Evolutionary conservation across 225 moss, liverwort and hornwort genomes (phyloP).

Genomic region (Pleurozium schreberi): DNA sequence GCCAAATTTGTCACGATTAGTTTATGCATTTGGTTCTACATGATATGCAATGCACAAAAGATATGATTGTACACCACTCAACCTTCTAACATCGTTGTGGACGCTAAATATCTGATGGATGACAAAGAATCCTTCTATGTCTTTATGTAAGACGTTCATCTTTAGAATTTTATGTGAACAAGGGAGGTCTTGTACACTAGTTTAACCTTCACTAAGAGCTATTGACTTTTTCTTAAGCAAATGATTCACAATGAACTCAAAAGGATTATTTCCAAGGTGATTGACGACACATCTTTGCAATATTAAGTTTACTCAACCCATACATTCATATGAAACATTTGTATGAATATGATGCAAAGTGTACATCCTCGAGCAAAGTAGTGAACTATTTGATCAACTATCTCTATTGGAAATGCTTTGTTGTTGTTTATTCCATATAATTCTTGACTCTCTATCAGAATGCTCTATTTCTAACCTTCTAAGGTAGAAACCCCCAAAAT

Average conservation of each 20-base stretch:
- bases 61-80: neutral
- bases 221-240: neutral
- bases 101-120: accelerated
- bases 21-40: neutral
- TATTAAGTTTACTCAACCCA: neutral
- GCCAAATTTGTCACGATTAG: neutral
- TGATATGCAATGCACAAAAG: too few species aligned
- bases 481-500: too few species aligned
- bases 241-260: neutral
- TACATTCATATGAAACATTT: neutral
- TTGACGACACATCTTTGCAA: accelerated
- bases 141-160: neutral
- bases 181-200: neutral
- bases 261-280: accelerated
- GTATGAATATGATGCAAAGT: neutral
- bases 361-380: neutral
- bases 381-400: neutral
- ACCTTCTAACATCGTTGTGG: accelerated
- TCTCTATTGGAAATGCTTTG: too few species aligned
- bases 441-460: too few species aligned
- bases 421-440: neutral
- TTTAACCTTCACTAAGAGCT: too few species aligned
- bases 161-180: neutral
- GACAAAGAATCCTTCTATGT: too few species aligned
- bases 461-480: too few species aligned